Evolutionary conservation across 345 rosid species (phyloP).

Genomic region (Acer campestre): DNA sequence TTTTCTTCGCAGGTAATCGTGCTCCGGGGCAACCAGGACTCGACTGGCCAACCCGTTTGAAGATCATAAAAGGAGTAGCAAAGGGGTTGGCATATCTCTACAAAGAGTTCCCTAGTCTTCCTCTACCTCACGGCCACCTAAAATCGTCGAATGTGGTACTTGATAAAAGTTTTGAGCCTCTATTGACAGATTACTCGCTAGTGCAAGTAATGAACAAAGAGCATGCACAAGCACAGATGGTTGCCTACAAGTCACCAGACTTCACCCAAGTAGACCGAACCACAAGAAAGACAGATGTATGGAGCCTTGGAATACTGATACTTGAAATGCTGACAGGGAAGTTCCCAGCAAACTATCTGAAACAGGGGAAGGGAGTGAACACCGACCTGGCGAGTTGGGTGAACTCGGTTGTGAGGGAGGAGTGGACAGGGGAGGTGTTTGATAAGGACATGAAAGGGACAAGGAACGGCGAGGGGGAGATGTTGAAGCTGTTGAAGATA

Average conservation of each 20-base stretch:
- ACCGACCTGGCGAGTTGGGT: constrained; percentile 77
- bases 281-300: constrained; percentile 69
- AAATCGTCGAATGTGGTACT: constrained; percentile 87
- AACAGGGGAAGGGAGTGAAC: constrained; percentile 55
- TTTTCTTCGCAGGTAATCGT: constrained; percentile 43
- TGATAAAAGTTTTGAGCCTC: constrained; percentile 50
- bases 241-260: constrained; percentile 83
- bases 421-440: constrained; percentile 84
- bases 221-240: constrained; percentile 72
- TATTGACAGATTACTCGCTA: constrained; percentile 64
- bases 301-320: constrained; percentile 92
- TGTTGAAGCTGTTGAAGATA: constrained; percentile 79
- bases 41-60: constrained; percentile 73
- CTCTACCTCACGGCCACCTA: constrained; percentile 82
- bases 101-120: constrained; percentile 45
- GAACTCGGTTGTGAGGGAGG: constrained; percentile 70
- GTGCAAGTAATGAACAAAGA: constrained; percentile 57
- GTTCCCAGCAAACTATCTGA: constrained; percentile 73
- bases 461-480: constrained; percentile 65
- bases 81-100: constrained; percentile 68
- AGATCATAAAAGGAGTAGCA: constrained; percentile 80
- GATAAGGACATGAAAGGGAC: constrained; percentile 74
- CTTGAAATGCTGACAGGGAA: constrained; percentile 80
- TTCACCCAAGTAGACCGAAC: constrained; percentile 48
- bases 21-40: constrained; percentile 50